Percentiles rank a stretch among this genome's conserved stretches.
These are phyloP conservation scores for Senna siamea DNA, from an alignment of 306 rosid species.

Conservation along the genomic window DNA sequence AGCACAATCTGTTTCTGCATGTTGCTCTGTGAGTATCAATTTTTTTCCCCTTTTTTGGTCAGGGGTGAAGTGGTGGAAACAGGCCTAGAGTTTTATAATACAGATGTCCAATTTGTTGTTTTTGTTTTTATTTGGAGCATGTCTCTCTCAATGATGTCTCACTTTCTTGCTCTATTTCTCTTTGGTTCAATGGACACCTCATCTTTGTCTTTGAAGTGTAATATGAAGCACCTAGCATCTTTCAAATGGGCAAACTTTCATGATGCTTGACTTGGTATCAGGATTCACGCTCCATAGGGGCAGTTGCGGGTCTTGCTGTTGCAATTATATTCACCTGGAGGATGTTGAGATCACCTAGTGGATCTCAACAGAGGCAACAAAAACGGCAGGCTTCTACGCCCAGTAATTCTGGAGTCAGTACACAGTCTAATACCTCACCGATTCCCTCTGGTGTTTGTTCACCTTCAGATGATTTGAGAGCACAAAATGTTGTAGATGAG, in stretches of 20 bases:
- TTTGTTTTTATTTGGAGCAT: not conserved
- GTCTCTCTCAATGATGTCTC: not conserved
- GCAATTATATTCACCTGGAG: constrained; percentile 82
- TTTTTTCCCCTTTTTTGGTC: not conserved
- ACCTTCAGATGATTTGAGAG: constrained; percentile 57
- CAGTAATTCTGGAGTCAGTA: constrained; percentile 49
- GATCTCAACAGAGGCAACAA: constrained; percentile 61
- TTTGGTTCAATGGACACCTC: not conserved
- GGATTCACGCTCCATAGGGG: constrained; percentile 72
- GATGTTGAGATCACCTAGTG: constrained; percentile 70
- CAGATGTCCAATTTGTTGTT: not conserved
- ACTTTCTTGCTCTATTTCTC: not conserved
- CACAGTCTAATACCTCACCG: constrained; percentile 48
- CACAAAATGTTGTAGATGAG: constrained; percentile 73
- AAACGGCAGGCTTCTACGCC: constrained; percentile 62
- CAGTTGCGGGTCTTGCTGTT: constrained; percentile 73
- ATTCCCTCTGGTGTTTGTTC: constrained; percentile 41
- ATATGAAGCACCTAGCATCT: not conserved
- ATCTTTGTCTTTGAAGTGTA: constrained; percentile 5
- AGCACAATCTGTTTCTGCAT: not conserved
- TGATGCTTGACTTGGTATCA: constrained; percentile 41
- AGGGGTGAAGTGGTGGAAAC: not conserved
- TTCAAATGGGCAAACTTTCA: not conserved
- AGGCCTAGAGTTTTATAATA: constrained; percentile 8
- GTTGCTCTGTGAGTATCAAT: constrained; percentile 3